phyloP scores from a whole-genome alignment of 352 stramenopile species.

The Phytopythium kandeliae region DNA sequence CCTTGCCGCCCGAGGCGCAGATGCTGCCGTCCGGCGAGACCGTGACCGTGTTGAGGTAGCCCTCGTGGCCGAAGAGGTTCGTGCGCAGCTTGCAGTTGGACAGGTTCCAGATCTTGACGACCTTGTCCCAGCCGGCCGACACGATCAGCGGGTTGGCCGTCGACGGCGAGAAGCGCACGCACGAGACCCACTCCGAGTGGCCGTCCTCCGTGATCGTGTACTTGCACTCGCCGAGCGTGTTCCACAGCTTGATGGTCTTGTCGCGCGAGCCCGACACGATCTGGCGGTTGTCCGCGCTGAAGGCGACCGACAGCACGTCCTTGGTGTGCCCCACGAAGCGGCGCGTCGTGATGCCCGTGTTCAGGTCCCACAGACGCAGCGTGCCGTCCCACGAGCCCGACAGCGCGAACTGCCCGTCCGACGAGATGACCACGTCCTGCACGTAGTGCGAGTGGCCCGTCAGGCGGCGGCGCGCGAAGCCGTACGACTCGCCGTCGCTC shows the following conservation, averaged over 20 bases:
- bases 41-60: constrained; percentile 99
- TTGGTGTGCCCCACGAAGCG: constrained; percentile 99
- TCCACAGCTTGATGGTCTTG: constrained; percentile 99
- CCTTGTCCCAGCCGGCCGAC: constrained; percentile 98
- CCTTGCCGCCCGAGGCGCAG: constrained; percentile 99
- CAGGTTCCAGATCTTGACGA: constrained; percentile 99
- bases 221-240: constrained; percentile 99
- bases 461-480: constrained; percentile 95
- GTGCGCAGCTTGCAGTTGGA: constrained; percentile 99
- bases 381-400: constrained; percentile 99
- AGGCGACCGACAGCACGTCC: constrained; percentile 99
- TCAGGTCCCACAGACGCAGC: constrained; percentile 99
- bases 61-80: constrained; percentile 98
- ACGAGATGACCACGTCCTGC: constrained; percentile 99
- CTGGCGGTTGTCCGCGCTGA: constrained; percentile 99
- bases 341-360: constrained; percentile 97
- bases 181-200: constrained; percentile 99
- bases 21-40: constrained; percentile 99
- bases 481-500: constrained; percentile 97
- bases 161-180: constrained; percentile 98
- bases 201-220: constrained; percentile 98
- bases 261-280: constrained; percentile 99
- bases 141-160: constrained; percentile 97
- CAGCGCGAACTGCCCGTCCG: constrained; percentile 98
- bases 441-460: constrained; percentile 99